A percentile compares a stretch with the other conserved stretches of the same genome.
These are phyloP conservation scores for Senecio squalidus DNA, from an alignment of 140 eudicot genomes.

Conservation along the genomic window DNA sequence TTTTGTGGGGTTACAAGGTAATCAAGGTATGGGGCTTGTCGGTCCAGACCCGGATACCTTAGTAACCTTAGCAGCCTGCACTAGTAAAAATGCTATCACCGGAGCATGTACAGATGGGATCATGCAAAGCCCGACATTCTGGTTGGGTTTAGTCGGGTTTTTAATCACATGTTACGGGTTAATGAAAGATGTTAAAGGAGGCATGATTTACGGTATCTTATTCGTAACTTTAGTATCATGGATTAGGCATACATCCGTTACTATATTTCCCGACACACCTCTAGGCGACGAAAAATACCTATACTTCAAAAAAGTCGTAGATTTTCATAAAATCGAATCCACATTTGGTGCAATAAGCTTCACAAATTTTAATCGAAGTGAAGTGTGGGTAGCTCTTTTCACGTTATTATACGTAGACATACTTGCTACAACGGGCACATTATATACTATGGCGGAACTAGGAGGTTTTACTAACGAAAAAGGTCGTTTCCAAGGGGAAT, in stretches of 20 bases:
- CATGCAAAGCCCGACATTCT: conserved; percentile 77
- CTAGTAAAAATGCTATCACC: conserved; percentile 37
- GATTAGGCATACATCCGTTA: conserved; percentile 67
- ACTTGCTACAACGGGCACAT: conserved; percentile 78
- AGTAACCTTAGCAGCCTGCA: conserved; percentile 58
- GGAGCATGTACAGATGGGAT: conserved; percentile 62
- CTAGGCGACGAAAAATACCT: conserved; percentile 49
- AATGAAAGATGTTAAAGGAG: conserved; percentile 73
- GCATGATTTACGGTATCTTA: conserved; percentile 75
- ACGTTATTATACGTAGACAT: conserved; percentile 77
- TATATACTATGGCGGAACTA: conserved; percentile 82
- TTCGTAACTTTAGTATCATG: conserved; percentile 72
- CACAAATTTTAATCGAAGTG: conserved; percentile 46
- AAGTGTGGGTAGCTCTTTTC: conserved; percentile 77
- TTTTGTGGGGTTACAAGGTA: conserved; percentile 70
- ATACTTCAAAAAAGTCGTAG: conserved; percentile 69
- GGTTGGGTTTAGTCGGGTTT: conserved; percentile 70
- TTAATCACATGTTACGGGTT: conserved; percentile 59
- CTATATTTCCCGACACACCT: conserved; percentile 65
- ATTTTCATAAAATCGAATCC: conserved; percentile 65
- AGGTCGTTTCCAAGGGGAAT: conserved; percentile 73
- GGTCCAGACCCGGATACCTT: conserved; percentile 72
- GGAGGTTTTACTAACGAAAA: conserved; percentile 51
- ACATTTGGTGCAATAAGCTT: conserved; percentile 74
- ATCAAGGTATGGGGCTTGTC: conserved; percentile 80